phyloP scores from a whole-genome alignment of 805 yeast genomes.

The Candida stauntonica region DNA sequence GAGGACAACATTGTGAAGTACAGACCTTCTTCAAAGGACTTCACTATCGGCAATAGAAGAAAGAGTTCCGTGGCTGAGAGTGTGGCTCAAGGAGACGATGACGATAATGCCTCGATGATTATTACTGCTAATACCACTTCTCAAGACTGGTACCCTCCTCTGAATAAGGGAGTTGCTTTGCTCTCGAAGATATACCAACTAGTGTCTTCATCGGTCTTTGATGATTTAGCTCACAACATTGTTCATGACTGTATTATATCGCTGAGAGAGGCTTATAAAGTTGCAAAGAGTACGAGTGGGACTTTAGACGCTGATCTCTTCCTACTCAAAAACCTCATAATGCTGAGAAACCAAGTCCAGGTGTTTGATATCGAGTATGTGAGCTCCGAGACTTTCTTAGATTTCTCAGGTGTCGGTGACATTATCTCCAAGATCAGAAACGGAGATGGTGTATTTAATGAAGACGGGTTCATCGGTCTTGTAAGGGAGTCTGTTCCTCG shows the following conservation, averaged over 20 bases:
- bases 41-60: slow-evolving; percentile 43
- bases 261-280: slow-evolving; percentile 47
- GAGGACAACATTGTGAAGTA: slow-evolving; percentile 66
- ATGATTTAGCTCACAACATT: slow-evolving; percentile 82
- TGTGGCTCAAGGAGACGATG: slow-evolving; percentile 5
- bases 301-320: slow-evolving; percentile 57
- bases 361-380: slow-evolving; percentile 78
- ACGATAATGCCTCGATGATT: slow-evolving; percentile 7
- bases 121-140: slow-evolving; percentile 17
- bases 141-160: slow-evolving; percentile 62
- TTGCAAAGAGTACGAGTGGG: slow-evolving; percentile 45
- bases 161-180: slow-evolving; percentile 61
- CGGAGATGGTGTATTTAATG: slow-evolving; percentile 24
- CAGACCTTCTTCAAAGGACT: slow-evolving; percentile 63
- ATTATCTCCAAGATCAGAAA: slow-evolving; percentile 40
- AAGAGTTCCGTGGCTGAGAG: background rate
- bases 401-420: slow-evolving; percentile 69
- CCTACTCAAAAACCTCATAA: slow-evolving; percentile 64
- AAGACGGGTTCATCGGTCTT: slow-evolving; percentile 35
- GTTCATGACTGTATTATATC: slow-evolving; percentile 73
- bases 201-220: slow-evolving; percentile 73
- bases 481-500: slow-evolving; percentile 72
- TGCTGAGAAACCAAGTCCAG: slow-evolving; percentile 63
- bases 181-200: slow-evolving; percentile 77
- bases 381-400: slow-evolving; percentile 68